Base-by-base conservation (phyloP, 2,329 filamentous ascomycete species). In the Stemphylium beticola region DNA sequence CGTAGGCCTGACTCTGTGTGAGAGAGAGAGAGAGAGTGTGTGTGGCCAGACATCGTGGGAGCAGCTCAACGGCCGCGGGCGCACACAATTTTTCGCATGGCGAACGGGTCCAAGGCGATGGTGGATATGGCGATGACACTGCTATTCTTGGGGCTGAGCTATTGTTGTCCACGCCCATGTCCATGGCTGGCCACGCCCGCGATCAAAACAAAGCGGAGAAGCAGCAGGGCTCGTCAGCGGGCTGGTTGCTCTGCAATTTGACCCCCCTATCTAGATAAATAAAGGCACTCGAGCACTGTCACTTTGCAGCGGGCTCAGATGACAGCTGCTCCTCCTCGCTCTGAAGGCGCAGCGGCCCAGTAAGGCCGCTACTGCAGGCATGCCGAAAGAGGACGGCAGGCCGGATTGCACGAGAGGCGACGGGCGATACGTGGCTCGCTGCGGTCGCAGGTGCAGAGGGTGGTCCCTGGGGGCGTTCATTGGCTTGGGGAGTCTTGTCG, bases 401-500 rank as follows among this genome's bases (percentile, higher is more conserved):
- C 50, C 53, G 24, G 39, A 36, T 51, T 53, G 48, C 41, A 49
- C 26, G 9, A 48, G 37, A 31, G 41, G 49, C 37, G 48, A 42
- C 41, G 14, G 17, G 43, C 52, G 54, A 58, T 67, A 68, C 65
- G 67, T 72, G 67, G 68, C 70, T 65, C 63, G 57, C 65, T 53
- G 57, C 43, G 49, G 64, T 59, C 53, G 66, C 56, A 34, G 56
- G 60, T 53, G 52, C 57, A 59, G 61, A 59, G 37, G 57, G 64
- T 45, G 56, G 59, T 66, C 61, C 62, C 62, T 68, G 61, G 53
- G 48, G 39, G 45, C 57, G 61, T 65, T 67, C 59, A 67, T 68
- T 64, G 62, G 65, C 52, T 31, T 57, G 53, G 57, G 57, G 45
- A 50, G 54, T 36, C 49, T 22, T 49, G 43, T 34, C 57, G 59